Percentiles rank a stretch among this genome's conserved stretches.
These are phyloP conservation scores for Cyclotella cryptica DNA, from an alignment of 108 stramenopile genomes.

Conservation along the genomic window DNA sequence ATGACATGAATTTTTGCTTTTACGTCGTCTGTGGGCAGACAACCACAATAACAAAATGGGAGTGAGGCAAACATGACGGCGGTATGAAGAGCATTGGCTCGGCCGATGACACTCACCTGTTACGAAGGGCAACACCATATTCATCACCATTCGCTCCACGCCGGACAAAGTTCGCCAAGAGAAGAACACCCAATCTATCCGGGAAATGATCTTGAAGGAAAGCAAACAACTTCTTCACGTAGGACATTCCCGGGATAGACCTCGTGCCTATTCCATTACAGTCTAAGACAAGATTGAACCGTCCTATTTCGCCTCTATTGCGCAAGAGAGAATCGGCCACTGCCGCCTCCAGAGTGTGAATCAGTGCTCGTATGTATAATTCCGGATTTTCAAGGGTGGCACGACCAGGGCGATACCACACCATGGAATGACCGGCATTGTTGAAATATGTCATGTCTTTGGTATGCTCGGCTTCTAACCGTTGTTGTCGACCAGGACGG, in stretches of 20 bases:
- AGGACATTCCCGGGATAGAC: constrained; percentile 53
- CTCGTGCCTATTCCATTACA: constrained; percentile 50
- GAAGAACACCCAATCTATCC: constrained; percentile 68
- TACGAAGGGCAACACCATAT: constrained; percentile 67
- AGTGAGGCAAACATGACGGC: background rate
- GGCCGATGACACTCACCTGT: constrained; percentile 22
- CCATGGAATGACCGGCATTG: constrained; percentile 59
- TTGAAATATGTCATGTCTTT: constrained; percentile 16
- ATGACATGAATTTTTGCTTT: constrained; percentile 73
- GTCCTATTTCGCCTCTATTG: constrained; percentile 66
- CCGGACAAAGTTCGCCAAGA: constrained; percentile 65
- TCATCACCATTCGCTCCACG: constrained; percentile 64
- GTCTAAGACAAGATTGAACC: constrained; percentile 77
- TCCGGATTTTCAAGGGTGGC: constrained; percentile 42
- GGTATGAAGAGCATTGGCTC: background rate
- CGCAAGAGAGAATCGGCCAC: constrained; percentile 57
- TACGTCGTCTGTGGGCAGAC: constrained; percentile 53
- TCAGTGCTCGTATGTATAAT: constrained; percentile 50
- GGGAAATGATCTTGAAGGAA: constrained; percentile 86
- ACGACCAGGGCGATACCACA: constrained; percentile 67
- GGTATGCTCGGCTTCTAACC: constrained; percentile 10
- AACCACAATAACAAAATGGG: background rate
- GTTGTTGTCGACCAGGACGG: constrained; percentile 38
- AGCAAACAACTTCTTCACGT: constrained; percentile 56
- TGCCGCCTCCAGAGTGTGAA: constrained; percentile 65